Evolutionary conservation across 352 stramenopile genomes (phyloP).

Genomic region (Phytophthora crassamura): DNA sequence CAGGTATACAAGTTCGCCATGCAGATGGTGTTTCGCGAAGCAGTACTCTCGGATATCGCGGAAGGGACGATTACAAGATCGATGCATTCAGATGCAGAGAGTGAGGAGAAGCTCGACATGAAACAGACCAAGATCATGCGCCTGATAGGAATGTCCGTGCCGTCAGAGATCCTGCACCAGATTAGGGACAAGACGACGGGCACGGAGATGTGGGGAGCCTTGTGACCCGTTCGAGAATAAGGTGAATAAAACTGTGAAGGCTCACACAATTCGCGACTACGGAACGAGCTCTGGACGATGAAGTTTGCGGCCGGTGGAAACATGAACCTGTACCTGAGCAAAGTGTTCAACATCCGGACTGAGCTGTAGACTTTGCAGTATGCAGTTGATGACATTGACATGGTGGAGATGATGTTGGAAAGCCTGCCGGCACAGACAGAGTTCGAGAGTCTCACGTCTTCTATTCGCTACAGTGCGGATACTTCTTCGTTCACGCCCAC

Average conservation of each 20-base stretch:
- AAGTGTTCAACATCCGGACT: too few relatives aligned
- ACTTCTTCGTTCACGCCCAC: slow-evolving; percentile 4
- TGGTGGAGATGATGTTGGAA: slow-evolving; percentile 18
- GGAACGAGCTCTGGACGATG: slow-evolving; percentile 6
- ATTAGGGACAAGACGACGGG: neutral
- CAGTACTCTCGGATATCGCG: too few relatives aligned
- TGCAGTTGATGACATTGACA: slow-evolving; percentile 4
- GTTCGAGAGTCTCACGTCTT: slow-evolving; percentile 9
- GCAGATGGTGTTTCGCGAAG: too few relatives aligned
- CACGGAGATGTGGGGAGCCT: slow-evolving; percentile 11
- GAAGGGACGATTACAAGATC: too few relatives aligned
- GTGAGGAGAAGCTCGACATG: too few relatives aligned
- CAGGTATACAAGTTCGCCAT: too few relatives aligned
- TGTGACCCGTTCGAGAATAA: slow-evolving; percentile 10
- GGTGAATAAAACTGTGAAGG: slow-evolving; percentile 6
- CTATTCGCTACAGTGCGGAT: slow-evolving; percentile 6
- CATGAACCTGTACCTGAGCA: slow-evolving; percentile 11
- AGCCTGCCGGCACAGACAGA: neutral
- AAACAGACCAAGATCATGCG: slow-evolving; percentile 5
- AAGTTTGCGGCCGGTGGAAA: slow-evolving; percentile 10
- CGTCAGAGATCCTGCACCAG: slow-evolving; percentile 6
- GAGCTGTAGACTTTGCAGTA: slow-evolving; percentile 7
- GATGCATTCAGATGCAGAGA: too few relatives aligned
- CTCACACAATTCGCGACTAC: neutral
- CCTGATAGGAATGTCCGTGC: slow-evolving; percentile 4